Base-by-base conservation (phyloP, 768 basidiomycete genomes). In the Pleurotus eryngii region DNA sequence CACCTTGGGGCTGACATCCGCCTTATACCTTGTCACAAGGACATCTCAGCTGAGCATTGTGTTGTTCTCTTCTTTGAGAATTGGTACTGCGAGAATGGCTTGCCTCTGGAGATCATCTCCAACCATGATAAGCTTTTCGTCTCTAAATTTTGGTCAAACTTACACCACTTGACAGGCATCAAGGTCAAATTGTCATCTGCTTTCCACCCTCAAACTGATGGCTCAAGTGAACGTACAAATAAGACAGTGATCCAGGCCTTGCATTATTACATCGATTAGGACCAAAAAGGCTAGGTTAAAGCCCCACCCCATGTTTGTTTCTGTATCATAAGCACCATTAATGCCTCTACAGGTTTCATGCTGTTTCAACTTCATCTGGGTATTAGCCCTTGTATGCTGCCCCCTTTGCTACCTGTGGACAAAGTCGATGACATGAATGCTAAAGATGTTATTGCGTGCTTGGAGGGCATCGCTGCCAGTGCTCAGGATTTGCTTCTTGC, bases 191-290 rank as follows among this genome's bases (percentile, higher is more conserved):
- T 76, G 56, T 74, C 72, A 0, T 68, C 70, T 0, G 50, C 71
- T 0, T 74, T 65, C 47, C 74, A 76, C 24, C 72, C 72, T 0
- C 65, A 76, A 46, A 74, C 69, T 0, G 68, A 76, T 39, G 67
- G 72, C 0, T 22, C 63, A 0, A 70, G 64, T 18, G 65, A 76
- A 60, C 56, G 59, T 0, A 63, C 65, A 1, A 71, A 71, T 43
- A 63, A 67, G 24, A 68, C 67, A 0, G 47, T 70, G 2, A 61
- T 60, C 17, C 68, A 70, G 42, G 48, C 37, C 24, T 45, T 65
- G 1, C 57, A 59, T 30, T 72, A 58, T 43, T 60, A 63, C 61
- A 64, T 68, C 12, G 57, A 65, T 6, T 17, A 58, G 1, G 62
- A 65, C 20, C 65, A 72, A 27, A 59, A 38, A 1, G 70, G 66